Percentiles rank a stretch among this genome's conserved stretches.
Evolutionary conservation across 2,329 filamentous ascomycete species (phyloP).

Genomic region (Rutstroemia sp.): DNA sequence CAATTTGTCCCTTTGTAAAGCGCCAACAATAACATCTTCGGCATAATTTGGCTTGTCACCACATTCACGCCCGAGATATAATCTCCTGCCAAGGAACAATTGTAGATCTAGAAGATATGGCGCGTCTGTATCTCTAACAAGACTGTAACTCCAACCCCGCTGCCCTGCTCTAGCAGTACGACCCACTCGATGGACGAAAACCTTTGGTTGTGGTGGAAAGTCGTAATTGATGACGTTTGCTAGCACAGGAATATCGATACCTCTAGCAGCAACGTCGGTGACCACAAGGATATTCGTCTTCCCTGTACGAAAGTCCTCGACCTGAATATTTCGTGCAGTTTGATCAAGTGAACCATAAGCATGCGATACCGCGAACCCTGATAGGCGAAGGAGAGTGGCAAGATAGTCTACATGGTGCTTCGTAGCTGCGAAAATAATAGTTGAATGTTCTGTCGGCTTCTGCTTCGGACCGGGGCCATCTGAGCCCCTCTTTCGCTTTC

Average conservation of each 20-base stretch:
- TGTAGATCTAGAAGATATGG: conserved; percentile 93
- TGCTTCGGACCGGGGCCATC: conserved; percentile 49
- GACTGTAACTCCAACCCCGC: conserved; percentile 89
- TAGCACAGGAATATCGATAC: conserved; percentile 94
- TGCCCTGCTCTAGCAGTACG: conserved; percentile 91
- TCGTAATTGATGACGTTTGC: conserved; percentile 99
- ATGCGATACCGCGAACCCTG: conserved; percentile 86
- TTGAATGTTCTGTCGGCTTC: conserved; percentile 81
- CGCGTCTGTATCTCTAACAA: conserved; percentile 79
- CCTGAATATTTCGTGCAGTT: conserved; percentile 83
- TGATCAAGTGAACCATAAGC: conserved; percentile 94
- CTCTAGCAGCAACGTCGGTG: conserved; percentile 91
- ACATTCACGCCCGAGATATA: conserved; percentile 65
- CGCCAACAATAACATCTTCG: conserved; percentile 76
- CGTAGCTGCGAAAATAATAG: conserved; percentile 88
- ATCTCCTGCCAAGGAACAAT: conserved; percentile 79
- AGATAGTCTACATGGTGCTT: conserved; percentile 98
- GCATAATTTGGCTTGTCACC: conserved; percentile 61
- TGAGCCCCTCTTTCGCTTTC: conserved; percentile 64
- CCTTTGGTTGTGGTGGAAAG: conserved; percentile 92
- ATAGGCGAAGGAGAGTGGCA: conserved; percentile 65
- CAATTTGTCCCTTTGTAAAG: conserved; percentile 63
- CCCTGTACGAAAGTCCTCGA: conserved; percentile 80
- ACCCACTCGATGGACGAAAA: conserved; percentile 93
- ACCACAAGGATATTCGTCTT: conserved; percentile 87